Conservation (phyloP, 108 stramenopile species). For the Nitzschia sp. region DNA sequence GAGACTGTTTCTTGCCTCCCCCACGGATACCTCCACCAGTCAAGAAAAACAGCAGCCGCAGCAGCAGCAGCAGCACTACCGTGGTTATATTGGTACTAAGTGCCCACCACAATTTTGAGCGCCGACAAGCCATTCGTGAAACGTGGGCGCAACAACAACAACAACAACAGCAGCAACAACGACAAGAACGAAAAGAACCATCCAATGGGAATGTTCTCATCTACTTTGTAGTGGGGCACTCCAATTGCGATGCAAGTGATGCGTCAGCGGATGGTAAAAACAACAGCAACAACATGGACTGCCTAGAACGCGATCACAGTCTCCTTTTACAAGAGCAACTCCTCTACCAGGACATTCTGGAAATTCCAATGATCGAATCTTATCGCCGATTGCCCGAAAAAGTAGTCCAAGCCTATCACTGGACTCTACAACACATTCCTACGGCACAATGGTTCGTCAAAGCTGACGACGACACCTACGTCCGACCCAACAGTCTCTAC, state of each 20-base stretch:
- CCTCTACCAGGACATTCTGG: conserved; percentile 34
- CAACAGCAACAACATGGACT: background rate
- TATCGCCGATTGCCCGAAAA: conserved; percentile 44
- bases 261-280: too few relatives aligned
- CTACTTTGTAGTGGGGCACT: conserved; percentile 45
- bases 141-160: conserved; percentile 32
- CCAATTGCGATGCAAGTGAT: background rate
- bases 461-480: conserved; percentile 49
- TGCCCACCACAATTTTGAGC: conserved; percentile 26
- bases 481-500: conserved; percentile 16
- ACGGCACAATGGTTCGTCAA: conserved; percentile 49
- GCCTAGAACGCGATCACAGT: background rate
- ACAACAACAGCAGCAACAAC: too few relatives aligned
- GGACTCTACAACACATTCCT: conserved; percentile 21
- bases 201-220: conserved; percentile 13
- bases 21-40: conserved; percentile 1
- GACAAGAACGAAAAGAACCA: too few relatives aligned
- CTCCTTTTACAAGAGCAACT: conserved; percentile 15
- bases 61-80: background rate
- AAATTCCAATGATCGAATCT: conserved; percentile 30
- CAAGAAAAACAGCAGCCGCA: too few relatives aligned
- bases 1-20: conserved; percentile 4
- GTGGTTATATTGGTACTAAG: conserved; percentile 34
- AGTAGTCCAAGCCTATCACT: conserved; percentile 33
- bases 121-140: conserved; percentile 47